phyloP scores from a whole-genome alignment of 176 grass and related monocot genomes.

The Aegilops bicornis region DNA sequence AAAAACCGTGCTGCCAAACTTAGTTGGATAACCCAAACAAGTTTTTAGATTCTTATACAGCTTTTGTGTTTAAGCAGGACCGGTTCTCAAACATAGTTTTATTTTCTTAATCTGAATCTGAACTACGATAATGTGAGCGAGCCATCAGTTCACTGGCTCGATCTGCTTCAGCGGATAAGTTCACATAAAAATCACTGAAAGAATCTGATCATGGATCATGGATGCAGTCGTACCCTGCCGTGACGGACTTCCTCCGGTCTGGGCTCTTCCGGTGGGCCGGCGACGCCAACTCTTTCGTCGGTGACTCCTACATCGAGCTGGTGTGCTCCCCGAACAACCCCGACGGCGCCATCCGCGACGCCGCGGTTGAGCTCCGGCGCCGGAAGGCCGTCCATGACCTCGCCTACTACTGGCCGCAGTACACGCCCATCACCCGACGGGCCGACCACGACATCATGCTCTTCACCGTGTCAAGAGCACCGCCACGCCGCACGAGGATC shows the following conservation, averaged over 20 bases:
- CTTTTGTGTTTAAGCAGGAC: no score
- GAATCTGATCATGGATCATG: background rate
- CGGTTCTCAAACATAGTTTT: no score
- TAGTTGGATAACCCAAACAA: no score
- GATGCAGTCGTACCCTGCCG: conserved; percentile 58
- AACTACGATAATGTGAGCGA: background rate
- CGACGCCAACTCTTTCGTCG: conserved; percentile 46
- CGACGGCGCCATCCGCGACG: conserved; percentile 59
- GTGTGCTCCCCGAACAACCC: conserved; percentile 93
- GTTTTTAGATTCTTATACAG: no score
- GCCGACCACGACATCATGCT: conserved; percentile 83
- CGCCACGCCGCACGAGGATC: conserved; percentile 71
- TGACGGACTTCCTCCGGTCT: conserved; percentile 68
- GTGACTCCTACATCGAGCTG: conserved; percentile 71
- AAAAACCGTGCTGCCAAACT: no score
- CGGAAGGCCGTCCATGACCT: conserved; percentile 66
- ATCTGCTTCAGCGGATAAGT: background rate
- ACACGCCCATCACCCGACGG: conserved; percentile 57
- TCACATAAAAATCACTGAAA: background rate
- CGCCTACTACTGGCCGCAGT: conserved; percentile 96
- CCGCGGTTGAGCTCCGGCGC: conserved; percentile 42
- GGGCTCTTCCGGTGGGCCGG: conserved; percentile 72
- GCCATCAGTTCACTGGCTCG: background rate
- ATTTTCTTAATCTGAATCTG: background rate
- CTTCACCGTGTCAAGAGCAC: conserved; percentile 92